phyloP scores from a whole-genome alignment of 148 eudicot species.

The Amaranthus hypochondriacus region DNA sequence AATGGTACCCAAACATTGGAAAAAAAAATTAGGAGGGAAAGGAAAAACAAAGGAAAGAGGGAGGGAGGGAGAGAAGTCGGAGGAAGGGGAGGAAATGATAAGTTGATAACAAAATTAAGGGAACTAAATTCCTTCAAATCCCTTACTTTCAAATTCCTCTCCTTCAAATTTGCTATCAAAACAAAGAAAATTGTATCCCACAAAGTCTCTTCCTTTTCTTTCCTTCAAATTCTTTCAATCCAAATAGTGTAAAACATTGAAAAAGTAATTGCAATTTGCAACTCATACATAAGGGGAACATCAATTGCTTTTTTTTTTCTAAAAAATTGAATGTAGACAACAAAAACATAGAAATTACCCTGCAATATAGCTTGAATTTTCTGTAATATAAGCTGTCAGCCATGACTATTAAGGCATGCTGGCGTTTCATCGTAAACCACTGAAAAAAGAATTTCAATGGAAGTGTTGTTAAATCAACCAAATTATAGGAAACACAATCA shows the following conservation, averaged over 20 bases:
- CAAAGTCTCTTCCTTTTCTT: too few relatives aligned
- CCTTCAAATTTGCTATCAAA: too few relatives aligned
- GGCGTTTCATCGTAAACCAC: conserved; percentile 64
- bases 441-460: conserved; percentile 18
- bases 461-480: background rate
- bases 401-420: conserved; percentile 48
- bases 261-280: background rate
- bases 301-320: background rate
- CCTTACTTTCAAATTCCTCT: too few relatives aligned
- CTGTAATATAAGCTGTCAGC: conserved; percentile 56
- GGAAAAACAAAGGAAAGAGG: too few relatives aligned
- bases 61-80: too few relatives aligned
- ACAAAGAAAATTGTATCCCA: too few relatives aligned
- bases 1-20: too few relatives aligned
- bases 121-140: too few relatives aligned
- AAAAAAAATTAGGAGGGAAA: too few relatives aligned
- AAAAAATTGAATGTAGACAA: conserved; percentile 1
- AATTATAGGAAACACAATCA: conserved; percentile 6
- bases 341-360: conserved; percentile 36
- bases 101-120: too few relatives aligned
- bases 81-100: too few relatives aligned
- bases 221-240: too few relatives aligned
- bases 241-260: background rate
- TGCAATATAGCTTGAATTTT: conserved; percentile 52
- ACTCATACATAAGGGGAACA: background rate